Conservation (phyloP, 1,284 basidiomycete genomes). For the Cutaneotrichosporon cavernicola region DNA sequence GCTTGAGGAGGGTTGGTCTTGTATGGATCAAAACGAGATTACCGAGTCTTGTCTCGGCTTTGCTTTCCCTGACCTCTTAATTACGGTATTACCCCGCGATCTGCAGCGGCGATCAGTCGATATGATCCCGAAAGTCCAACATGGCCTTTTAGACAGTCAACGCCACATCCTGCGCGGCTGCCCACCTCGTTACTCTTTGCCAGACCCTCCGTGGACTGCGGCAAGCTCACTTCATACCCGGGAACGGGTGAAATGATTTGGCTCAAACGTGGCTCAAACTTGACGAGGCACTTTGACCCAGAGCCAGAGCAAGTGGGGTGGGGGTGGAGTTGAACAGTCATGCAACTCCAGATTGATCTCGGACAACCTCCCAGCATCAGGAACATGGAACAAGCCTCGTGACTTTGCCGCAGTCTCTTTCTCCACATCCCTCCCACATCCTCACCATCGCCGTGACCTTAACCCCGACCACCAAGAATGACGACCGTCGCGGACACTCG, state of each 20-base stretch:
- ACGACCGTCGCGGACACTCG: neutral
- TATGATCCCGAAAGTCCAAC: neutral
- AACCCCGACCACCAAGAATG: neutral
- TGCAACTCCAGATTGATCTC: neutral
- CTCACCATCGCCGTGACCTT: neutral
- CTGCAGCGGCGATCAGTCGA: neutral
- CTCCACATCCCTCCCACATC: neutral
- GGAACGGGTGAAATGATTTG: neutral
- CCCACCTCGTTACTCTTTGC: neutral
- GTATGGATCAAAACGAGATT: too few species aligned
- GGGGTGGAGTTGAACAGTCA: neutral
- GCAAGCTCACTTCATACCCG: neutral
- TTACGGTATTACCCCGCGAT: too few species aligned
- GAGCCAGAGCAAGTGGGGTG: neutral
- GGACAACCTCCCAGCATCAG: neutral
- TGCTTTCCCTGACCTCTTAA: too few species aligned
- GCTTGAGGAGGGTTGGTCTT: too few species aligned
- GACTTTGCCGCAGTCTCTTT: neutral
- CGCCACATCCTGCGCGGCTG: too few species aligned
- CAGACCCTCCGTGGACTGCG: neutral
- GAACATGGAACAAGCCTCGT: neutral
- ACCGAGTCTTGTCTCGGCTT: too few species aligned
- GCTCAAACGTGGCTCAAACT: too few species aligned
- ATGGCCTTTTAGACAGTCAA: too few species aligned
- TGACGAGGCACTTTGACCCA: neutral